Evolutionary conservation across 768 basidiomycete genomes (phyloP).

Genomic region (Fomitopsis serialis): DNA sequence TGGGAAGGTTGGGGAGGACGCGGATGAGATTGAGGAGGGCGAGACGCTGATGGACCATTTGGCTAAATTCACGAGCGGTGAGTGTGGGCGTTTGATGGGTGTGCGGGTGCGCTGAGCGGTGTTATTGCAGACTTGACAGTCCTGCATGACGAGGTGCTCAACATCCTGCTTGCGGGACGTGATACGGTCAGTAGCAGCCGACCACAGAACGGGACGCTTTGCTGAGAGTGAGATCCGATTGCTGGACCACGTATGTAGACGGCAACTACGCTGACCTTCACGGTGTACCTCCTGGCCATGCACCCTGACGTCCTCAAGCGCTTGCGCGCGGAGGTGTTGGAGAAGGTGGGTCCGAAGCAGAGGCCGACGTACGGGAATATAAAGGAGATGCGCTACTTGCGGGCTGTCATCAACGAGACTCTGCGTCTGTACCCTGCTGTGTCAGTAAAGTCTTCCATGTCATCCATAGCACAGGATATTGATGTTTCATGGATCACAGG

Average conservation of each 20-base stretch:
- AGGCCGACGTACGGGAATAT: slow-evolving; percentile 28
- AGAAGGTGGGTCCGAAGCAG: slow-evolving; percentile 20
- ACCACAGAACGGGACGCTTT: no score
- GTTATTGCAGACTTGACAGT: slow-evolving; percentile 18
- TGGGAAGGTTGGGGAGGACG: slow-evolving; percentile 4
- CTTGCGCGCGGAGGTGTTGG: slow-evolving; percentile 29
- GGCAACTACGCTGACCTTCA: slow-evolving; percentile 26
- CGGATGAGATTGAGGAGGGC: slow-evolving; percentile 17
- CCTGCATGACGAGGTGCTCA: slow-evolving; percentile 25
- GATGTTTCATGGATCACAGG: slow-evolving; percentile 4
- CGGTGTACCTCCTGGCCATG: slow-evolving; percentile 27
- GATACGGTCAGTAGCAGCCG: neutral
- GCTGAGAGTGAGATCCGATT: no score
- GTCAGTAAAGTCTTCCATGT: slow-evolving; percentile 10
- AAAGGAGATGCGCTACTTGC: slow-evolving; percentile 28
- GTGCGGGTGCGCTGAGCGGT: neutral
- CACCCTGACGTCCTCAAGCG: slow-evolving; percentile 25
- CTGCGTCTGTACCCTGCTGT: slow-evolving; percentile 33
- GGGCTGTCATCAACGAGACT: slow-evolving; percentile 36
- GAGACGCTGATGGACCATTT: slow-evolving; percentile 38
- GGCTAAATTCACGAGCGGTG: slow-evolving; percentile 34
- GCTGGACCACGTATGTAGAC: no score
- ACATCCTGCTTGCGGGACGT: slow-evolving; percentile 27
- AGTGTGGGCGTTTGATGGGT: neutral
- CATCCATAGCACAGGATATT: neutral